Conservation (phyloP, 148 eudicot genomes). For the Cornus controversa region DNA sequence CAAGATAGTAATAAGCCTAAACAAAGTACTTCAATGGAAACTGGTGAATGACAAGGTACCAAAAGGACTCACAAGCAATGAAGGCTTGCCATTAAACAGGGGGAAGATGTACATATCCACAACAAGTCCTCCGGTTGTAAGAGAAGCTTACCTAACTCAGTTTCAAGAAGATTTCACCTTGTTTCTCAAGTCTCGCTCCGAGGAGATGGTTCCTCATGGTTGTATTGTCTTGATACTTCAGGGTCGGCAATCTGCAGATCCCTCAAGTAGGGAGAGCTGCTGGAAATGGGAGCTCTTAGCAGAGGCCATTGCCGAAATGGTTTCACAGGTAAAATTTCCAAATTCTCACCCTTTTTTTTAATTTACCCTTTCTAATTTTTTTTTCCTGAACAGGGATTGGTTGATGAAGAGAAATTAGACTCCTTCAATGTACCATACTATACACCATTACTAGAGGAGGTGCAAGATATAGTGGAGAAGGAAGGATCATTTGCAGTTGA, state of each 20-base stretch:
- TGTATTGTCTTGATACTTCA: constrained; percentile 28
- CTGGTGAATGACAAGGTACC: constrained; percentile 27
- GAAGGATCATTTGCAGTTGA: constrained; percentile 26
- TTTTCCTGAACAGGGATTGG: constrained; percentile 16
- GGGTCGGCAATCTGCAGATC: constrained; percentile 28
- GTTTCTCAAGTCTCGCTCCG: constrained; percentile 38
- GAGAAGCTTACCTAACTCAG: constrained; percentile 34
- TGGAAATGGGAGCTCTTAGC: constrained; percentile 26
- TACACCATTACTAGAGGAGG: constrained; percentile 24
- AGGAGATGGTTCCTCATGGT: constrained; percentile 36
- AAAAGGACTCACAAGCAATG: constrained; percentile 12
- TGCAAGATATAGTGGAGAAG: constrained; percentile 16
- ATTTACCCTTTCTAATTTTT: not conserved
- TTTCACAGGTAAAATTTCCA: constrained; percentile 23
- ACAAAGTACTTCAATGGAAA: not conserved
- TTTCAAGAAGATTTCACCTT: constrained; percentile 31
- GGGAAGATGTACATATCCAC: constrained; percentile 35
- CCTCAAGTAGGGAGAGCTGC: not conserved
- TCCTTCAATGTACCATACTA: constrained; percentile 32
- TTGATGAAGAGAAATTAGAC: constrained; percentile 25
- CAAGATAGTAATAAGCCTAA: no score
- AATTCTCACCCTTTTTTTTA: no score
- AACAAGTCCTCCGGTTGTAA: constrained; percentile 28
- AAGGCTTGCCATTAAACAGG: constrained; percentile 36
- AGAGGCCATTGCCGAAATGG: constrained; percentile 16